Conservation (phyloP, 2,329 filamentous ascomycete species). For the Cladophialophora immunda region DNA sequence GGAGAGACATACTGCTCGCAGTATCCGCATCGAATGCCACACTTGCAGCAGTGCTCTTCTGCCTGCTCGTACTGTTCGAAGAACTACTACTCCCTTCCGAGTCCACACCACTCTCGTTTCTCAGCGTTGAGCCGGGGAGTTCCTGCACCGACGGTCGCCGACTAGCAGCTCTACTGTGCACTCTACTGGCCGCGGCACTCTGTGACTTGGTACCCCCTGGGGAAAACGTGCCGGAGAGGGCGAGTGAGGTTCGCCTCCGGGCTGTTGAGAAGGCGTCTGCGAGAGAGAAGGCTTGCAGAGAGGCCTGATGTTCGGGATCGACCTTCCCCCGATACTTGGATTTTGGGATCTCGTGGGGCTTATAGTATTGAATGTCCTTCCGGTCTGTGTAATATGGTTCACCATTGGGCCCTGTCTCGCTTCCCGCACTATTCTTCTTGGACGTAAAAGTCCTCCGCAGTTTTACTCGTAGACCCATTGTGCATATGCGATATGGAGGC, state of each 20-base stretch:
- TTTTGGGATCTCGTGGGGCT: conserved; percentile 55
- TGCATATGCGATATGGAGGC: conserved; percentile 4
- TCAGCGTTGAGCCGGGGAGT: conserved; percentile 21
- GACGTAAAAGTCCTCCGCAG: conserved; percentile 36
- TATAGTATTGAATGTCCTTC: conserved; percentile 58
- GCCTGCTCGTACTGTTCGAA: conserved; percentile 24
- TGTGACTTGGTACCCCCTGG: conserved; percentile 42
- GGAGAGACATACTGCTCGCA: conserved; percentile 32
- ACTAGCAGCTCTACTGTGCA: conserved; percentile 32
- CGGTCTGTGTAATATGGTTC: conserved; percentile 38
- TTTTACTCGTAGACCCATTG: conserved; percentile 36
- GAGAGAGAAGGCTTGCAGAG: conserved; percentile 56
- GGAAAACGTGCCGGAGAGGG: conserved; percentile 39
- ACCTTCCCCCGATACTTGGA: conserved; percentile 60
- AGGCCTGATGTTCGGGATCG: conserved; percentile 55
- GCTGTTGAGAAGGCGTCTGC: conserved; percentile 40
- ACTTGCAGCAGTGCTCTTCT: conserved; percentile 30
- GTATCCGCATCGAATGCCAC: conserved; percentile 30
- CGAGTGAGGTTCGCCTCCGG: conserved; percentile 33
- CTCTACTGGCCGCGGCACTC: conserved; percentile 36
- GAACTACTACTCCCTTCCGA: conserved; percentile 19
- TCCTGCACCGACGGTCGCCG: conserved; percentile 23
- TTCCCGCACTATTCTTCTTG: conserved; percentile 25
- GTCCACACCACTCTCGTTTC: conserved; percentile 19
- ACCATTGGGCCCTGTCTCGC: conserved; percentile 20